Base-by-base conservation (phyloP, 148 eudicot species). In the Chenopodium formosanum region DNA sequence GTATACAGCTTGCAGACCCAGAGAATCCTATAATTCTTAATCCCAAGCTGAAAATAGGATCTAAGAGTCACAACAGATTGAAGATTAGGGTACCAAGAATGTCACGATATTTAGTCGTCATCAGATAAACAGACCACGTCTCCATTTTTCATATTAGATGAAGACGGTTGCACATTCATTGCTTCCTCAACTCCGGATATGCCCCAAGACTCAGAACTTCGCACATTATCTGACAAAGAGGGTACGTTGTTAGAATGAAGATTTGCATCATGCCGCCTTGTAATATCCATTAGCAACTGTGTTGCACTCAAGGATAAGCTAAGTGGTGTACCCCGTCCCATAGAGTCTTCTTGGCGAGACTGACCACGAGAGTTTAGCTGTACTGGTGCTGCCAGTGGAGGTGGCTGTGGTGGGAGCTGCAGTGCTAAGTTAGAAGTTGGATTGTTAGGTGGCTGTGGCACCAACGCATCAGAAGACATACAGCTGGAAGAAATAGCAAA, bases 111-210 rank as follows among this genome's bases (percentile, higher is more conserved):
- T 81, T 71, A 90, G 23, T 94, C 93, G 50, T 94, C 96, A 79
- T 92, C 96, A 9, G 91, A 88, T 70, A 92, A 80, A 53, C 90
- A 91, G 82, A 94, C 90, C 0, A 91, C 78, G 65, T 89, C 84
- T 22, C 66, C 83, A 17, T 63, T 65, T 27, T 10, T 31, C 34
- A 52, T 4, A 72, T 23, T 37, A 73, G 83, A 64, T 11, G 77
- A 44, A 60, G 83, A 72, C 64, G 20, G 71, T 58, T 80, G 80
- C n/a, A 76, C 7, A 66, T 81, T 83, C 75, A 73, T 71, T 12
- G 27, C 73, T 12, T 75, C 65, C 71, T 70, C 88, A 14, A 82
- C 71, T 77, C 73, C 82, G 37, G 87, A 78, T 34, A 67, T n/a
- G 23, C 86, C 85, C 74, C 77, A 75, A 0, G 83, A 75, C 78